phyloP scores from a whole-genome alignment of 768 basidiomycete genomes.

The Jaapia argillacea region DNA sequence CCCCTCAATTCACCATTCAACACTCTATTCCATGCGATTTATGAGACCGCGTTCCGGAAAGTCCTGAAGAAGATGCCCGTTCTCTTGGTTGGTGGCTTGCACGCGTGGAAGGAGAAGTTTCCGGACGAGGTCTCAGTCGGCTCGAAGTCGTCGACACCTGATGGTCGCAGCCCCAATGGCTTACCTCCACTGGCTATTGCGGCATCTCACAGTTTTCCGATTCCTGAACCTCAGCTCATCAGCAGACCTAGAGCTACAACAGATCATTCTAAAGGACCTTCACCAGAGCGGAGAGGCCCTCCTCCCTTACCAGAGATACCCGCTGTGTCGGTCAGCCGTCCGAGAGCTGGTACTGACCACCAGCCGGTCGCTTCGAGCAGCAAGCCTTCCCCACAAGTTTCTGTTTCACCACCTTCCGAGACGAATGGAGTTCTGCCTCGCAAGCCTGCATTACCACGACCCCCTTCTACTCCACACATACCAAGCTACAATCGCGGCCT shows the following conservation, averaged over 20 bases:
- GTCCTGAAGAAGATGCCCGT: constrained; percentile 68
- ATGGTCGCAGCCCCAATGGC: not conserved
- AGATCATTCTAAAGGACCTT: no score
- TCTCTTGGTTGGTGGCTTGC: constrained; percentile 75
- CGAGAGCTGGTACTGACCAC: not conserved
- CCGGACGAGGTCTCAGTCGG: constrained; percentile 31
- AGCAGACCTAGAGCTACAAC: no score
- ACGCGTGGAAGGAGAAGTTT: constrained; percentile 65
- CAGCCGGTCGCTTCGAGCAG: not conserved
- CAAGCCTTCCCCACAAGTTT: not conserved
- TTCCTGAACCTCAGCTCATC: no score
- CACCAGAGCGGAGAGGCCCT: no score
- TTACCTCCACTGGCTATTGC: not conserved
- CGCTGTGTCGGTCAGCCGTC: constrained; percentile 2
- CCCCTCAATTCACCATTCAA: constrained; percentile 41
- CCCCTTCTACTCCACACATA: constrained; percentile 28
- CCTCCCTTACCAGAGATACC: constrained; percentile 8
- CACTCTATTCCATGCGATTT: constrained; percentile 57
- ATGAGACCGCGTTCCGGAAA: constrained; percentile 63
- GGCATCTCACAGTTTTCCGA: not conserved
- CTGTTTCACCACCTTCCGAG: constrained; percentile 9
- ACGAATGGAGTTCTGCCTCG: constrained; percentile 22
- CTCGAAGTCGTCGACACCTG: not conserved
- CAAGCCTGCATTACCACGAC: constrained; percentile 32
- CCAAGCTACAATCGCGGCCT: constrained; percentile 27